A percentile compares a stretch with the other conserved stretches of the same genome.
phyloP scores from a whole-genome alignment of 2,329 filamentous ascomycete species.

The Tolypocladium amazonense region DNA sequence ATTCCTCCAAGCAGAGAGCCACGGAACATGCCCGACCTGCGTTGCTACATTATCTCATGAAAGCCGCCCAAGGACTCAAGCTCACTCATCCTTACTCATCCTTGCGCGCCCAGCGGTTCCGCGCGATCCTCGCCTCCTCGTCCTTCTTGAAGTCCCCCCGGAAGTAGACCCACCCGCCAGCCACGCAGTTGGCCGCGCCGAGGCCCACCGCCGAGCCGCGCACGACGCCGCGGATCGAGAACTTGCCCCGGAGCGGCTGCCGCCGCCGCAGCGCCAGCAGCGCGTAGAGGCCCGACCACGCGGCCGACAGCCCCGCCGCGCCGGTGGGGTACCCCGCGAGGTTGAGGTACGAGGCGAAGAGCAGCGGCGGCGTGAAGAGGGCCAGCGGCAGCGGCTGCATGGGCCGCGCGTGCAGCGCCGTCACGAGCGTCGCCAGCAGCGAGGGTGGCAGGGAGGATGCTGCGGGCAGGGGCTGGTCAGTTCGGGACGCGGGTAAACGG shows the following conservation, averaged over 20 bases:
- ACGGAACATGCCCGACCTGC: neutral
- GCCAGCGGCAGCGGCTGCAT: constrained; percentile 40
- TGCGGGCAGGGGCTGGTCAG: constrained; percentile 13
- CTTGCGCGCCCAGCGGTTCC: constrained; percentile 38
- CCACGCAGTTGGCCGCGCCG: constrained; percentile 35
- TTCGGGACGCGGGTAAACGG: neutral
- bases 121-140: constrained; percentile 32
- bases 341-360: constrained; percentile 49
- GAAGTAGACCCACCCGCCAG: constrained; percentile 41
- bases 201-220: constrained; percentile 39
- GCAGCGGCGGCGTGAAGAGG: constrained; percentile 38
- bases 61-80: constrained; percentile 7
- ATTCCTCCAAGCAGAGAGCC: neutral
- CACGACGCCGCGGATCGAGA: constrained; percentile 39
- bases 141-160: constrained; percentile 40
- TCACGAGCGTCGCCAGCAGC: constrained; percentile 44
- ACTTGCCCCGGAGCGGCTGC: constrained; percentile 26
- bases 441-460: constrained; percentile 44
- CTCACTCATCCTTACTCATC: constrained; percentile 1
- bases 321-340: constrained; percentile 48
- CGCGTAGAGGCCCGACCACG: constrained; percentile 47
- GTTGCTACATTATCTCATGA: neutral
- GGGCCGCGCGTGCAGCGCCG: constrained; percentile 45
- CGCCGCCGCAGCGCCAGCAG: constrained; percentile 41
- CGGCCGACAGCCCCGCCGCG: constrained; percentile 43